Conservation (phyloP, 495 filamentous ascomycete species). For the Daldinia loculata region DNA sequence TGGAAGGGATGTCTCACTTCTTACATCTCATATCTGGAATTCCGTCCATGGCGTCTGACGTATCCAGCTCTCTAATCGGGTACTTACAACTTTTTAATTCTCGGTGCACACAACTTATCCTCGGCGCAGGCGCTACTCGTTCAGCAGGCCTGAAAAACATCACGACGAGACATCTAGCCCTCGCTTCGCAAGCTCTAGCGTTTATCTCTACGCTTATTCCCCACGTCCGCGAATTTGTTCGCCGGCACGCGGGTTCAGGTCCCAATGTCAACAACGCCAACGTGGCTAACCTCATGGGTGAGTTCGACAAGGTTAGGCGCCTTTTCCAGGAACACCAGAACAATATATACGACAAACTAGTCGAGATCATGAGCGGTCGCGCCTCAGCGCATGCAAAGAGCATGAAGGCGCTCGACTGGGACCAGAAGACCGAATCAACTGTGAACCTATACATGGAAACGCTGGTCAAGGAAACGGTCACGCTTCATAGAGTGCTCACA, state of each 20-base stretch:
- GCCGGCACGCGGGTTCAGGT: conserved; percentile 74
- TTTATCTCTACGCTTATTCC: conserved; percentile 90
- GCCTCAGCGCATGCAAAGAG: conserved; percentile 74
- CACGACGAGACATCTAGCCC: conserved; percentile 91
- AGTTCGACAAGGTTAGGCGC: conserved; percentile 92
- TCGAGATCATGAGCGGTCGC: conserved; percentile 92
- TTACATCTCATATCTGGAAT: conserved; percentile 83
- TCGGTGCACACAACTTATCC: conserved; percentile 89
- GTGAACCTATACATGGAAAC: conserved; percentile 88
- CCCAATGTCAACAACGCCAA: conserved; percentile 58
- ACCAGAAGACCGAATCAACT: conserved; percentile 52
- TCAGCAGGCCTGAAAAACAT: conserved; percentile 97
- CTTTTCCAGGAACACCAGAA: conserved; percentile 92
- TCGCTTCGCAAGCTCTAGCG: conserved; percentile 87
- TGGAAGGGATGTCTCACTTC: conserved; percentile 82
- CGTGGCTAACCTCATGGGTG: conserved; percentile 69
- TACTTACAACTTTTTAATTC: conserved; percentile 93
- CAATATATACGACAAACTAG: conserved; percentile 92
- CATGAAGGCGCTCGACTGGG: conserved; percentile 82
- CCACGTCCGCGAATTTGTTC: conserved; percentile 88
- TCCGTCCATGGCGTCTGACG: conserved; percentile 85
- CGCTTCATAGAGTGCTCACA: conserved; percentile 84
- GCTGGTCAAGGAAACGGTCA: conserved; percentile 85
- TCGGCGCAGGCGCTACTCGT: conserved; percentile 89
- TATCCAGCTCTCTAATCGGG: conserved; percentile 68